Conservation (phyloP, 202 grass and related monocot genomes). For the Cymbopogon flexuosus region DNA sequence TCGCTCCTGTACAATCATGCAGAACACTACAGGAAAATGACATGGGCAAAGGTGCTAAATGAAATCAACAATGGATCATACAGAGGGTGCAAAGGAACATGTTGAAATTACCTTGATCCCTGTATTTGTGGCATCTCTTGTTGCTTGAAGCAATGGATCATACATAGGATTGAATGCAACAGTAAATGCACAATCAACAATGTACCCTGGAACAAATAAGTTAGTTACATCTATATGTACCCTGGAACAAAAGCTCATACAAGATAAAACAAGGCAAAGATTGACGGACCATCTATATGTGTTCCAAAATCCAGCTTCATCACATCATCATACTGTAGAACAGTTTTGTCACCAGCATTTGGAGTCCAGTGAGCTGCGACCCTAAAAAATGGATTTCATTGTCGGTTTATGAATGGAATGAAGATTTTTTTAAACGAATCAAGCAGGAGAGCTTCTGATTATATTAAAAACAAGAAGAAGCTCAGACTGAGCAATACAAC, state of each 20-base stretch:
- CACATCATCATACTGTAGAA: slow-evolving; percentile 96
- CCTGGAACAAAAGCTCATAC: slow-evolving; percentile 43
- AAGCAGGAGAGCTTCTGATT: neutral
- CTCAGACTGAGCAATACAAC: neutral
- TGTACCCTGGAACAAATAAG: slow-evolving; percentile 53
- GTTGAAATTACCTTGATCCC: slow-evolving; percentile 65
- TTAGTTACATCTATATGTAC: slow-evolving; percentile 43
- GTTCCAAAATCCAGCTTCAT: slow-evolving; percentile 99
- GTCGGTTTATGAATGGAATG: neutral
- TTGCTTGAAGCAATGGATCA: slow-evolving; percentile 87
- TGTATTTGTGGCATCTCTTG: slow-evolving; percentile 92
- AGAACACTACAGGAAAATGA: slow-evolving; percentile 1
- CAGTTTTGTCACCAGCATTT: slow-evolving; percentile 95
- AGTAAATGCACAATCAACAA: slow-evolving; percentile 93
- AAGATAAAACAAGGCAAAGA: slow-evolving; percentile 27
- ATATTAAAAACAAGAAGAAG: neutral
- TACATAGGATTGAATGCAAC: slow-evolving; percentile 98
- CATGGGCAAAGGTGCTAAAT: neutral
- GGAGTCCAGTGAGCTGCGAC: slow-evolving; percentile 99
- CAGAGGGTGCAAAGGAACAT: neutral
- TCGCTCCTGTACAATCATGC: neutral
- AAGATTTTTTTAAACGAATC: neutral
- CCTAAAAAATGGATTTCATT: slow-evolving; percentile 43
- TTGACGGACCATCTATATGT: slow-evolving; percentile 75
- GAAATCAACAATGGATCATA: neutral